phyloP scores from a whole-genome alignment of 768 basidiomycete genomes.

The Tylopilus plumbeoviolaceoides region DNA sequence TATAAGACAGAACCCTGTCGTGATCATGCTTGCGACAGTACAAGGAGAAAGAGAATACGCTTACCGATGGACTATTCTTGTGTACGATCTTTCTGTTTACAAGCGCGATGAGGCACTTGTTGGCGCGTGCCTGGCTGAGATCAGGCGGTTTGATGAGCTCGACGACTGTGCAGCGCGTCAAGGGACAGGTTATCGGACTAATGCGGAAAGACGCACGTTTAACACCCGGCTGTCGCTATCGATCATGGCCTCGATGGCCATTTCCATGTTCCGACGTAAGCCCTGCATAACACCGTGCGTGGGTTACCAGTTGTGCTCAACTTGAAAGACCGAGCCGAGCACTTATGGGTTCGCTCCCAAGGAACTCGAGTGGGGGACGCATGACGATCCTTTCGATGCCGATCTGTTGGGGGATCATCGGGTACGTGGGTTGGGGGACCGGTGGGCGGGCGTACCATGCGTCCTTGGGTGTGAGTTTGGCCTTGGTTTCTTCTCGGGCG shows the following conservation, averaged over 20 bases:
- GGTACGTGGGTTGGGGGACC: no score
- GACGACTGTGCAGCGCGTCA: constrained; percentile 46
- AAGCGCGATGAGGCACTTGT: constrained; percentile 89
- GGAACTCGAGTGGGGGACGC: constrained; percentile 82
- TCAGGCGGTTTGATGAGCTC: constrained; percentile 78
- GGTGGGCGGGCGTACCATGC: constrained; percentile 47
- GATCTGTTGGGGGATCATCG: constrained; percentile 6
- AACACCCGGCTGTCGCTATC: constrained; percentile 57
- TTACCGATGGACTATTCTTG: constrained; percentile 65
- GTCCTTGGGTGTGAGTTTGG: constrained; percentile 72
- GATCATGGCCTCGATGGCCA: constrained; percentile 72
- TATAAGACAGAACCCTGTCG: no score
- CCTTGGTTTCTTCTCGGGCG: constrained; percentile 54
- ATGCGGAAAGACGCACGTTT: constrained; percentile 45
- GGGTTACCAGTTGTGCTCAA: no score
- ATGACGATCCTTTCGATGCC: constrained; percentile 73
- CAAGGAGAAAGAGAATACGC: constrained; percentile 11
- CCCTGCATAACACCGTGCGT: constrained; percentile 38
- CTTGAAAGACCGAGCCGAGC: no score
- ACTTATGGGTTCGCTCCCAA: constrained; percentile 81
- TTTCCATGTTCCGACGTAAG: constrained; percentile 75
- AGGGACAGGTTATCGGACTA: neutral
- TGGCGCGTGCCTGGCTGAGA: constrained; percentile 85
- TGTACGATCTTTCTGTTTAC: constrained; percentile 81
- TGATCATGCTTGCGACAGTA: constrained; percentile 8